Evolutionary conservation across 2,329 filamentous ascomycete genomes (phyloP), one percentile per base, ranked within the genome.

Genomic region (Tolypocladium album): DNA sequence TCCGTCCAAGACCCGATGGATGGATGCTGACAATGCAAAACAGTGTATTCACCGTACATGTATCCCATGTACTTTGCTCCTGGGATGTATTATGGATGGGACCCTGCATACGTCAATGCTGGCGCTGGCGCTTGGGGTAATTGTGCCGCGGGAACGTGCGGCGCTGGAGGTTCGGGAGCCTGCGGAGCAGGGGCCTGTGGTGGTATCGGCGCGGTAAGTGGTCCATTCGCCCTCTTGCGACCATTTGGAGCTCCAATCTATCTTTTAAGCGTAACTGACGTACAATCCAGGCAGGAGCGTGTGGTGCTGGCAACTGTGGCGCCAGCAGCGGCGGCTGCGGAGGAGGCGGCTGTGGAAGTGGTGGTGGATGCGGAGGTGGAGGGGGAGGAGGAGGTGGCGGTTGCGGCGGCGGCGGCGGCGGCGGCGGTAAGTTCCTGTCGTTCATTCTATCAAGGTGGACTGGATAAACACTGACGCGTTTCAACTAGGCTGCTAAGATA

Each of bases 71-170:
- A 76, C 63, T 74, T 77, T 61, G 74, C 74, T 0, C 76, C 76
- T 0, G 75, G 71, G 1, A 65, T 80, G 56, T 83, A 83, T 63
- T 77, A 76, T 58, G 77, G 72, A 3, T 74, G 72, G 7, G 73
- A 76, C 57, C 78, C 79, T 0, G 72, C 73, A 1, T 67, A 64
- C 4, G 61, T 70, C 0, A 67, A 65, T 11, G 64, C 67, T 5
- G 71, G 73, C 1, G 75, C 24, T 53, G 78, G 77, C 0, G 69
- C 64, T 15, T 71, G 72, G 38, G 79, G 74, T 0, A 71, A 65
- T 0, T 83, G 66, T 64, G 68, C 72, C 1, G 67, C 69, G 4
- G 83, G 82, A 1, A 83, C 78, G 1, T 85, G 82, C 63, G 75
- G 75, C 8, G 31, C 31, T 13, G 27, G 24, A n/a, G 74, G 75